These are phyloP conservation scores for Entomophthora muscae DNA, from an alignment of 371 early-diverging fungal species.

Conservation along the genomic window DNA sequence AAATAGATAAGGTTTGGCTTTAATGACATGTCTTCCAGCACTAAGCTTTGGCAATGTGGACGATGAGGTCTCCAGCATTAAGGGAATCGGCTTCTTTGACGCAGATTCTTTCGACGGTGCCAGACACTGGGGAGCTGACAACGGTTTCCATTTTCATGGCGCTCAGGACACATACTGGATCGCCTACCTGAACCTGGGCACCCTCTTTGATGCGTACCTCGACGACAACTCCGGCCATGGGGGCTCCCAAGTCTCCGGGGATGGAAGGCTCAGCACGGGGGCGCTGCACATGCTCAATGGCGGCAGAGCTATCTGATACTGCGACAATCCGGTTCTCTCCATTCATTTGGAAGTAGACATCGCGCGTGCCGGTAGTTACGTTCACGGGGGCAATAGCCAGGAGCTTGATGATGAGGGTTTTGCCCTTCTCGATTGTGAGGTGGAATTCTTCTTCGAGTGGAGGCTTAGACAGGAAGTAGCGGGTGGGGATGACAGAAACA, in stretches of 20 bases:
- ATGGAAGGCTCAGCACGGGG: slow-evolving; percentile 56
- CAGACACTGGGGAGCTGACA: slow-evolving; percentile 64
- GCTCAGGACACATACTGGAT: slow-evolving; percentile 71
- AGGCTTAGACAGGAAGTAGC: slow-evolving; percentile 72
- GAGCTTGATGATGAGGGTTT: slow-evolving; percentile 74
- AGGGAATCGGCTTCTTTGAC: slow-evolving; percentile 61
- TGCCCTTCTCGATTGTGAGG: slow-evolving; percentile 72
- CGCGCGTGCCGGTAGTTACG: slow-evolving; percentile 51
- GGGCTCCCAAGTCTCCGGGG: slow-evolving; percentile 77
- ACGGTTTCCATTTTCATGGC: slow-evolving; percentile 98
- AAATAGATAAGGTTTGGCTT: too few relatives aligned
- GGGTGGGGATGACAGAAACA: slow-evolving; percentile 71
- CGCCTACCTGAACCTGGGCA: slow-evolving; percentile 64
- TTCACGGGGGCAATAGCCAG: slow-evolving; percentile 76
- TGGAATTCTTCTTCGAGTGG: slow-evolving; percentile 73
- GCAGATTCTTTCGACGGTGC: slow-evolving; percentile 48
- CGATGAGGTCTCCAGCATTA: slow-evolving; percentile 62
- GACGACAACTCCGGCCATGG: slow-evolving; percentile 89
- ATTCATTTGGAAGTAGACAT: slow-evolving; percentile 89
- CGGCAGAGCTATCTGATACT: slow-evolving; percentile 30
- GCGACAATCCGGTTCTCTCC: slow-evolving; percentile 82
- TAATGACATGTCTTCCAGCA: too few relatives aligned
- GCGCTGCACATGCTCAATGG: slow-evolving; percentile 42
- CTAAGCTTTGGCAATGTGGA: slow-evolving; percentile 9
- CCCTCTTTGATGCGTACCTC: slow-evolving; percentile 74